Conservation (phyloP, 179 eudicot species). For the Spergularia azorica region DNA sequence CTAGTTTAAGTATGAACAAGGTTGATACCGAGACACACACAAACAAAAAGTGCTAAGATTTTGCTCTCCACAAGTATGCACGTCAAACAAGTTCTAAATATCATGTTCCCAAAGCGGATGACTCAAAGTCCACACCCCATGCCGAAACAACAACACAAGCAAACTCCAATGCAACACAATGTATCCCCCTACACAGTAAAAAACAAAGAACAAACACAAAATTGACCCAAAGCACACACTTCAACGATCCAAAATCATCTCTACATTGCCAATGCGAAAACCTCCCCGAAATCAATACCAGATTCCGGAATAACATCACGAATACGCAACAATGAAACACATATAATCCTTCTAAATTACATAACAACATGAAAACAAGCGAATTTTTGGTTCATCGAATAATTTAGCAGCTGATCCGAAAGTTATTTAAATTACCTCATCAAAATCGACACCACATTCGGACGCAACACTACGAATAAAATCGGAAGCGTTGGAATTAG, state of each 20-base stretch:
- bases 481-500: slow-evolving; percentile 66
- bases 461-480: slow-evolving; percentile 67
- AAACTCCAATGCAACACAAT: slow-evolving; percentile 1
- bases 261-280: neutral
- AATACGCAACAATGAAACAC: slow-evolving; percentile 7
- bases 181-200: too few relatives aligned
- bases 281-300: neutral
- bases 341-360: neutral
- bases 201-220: neutral
- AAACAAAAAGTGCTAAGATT: neutral
- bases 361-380: neutral
- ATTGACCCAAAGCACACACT: neutral
- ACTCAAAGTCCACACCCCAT: neutral
- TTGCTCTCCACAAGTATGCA: neutral
- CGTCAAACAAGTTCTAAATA: neutral
- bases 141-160: neutral
- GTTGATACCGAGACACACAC: neutral
- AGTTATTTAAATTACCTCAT: slow-evolving; percentile 44
- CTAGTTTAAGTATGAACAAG: neutral
- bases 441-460: slow-evolving; percentile 82
- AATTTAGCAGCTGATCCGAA: neutral
- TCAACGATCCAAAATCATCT: neutral
- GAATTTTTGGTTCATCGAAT: neutral
- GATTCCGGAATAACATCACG: neutral
- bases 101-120: too few relatives aligned